These are phyloP conservation scores for Penicillium canariense DNA, from an alignment of 495 filamentous ascomycete species.

Conservation along the genomic window DNA sequence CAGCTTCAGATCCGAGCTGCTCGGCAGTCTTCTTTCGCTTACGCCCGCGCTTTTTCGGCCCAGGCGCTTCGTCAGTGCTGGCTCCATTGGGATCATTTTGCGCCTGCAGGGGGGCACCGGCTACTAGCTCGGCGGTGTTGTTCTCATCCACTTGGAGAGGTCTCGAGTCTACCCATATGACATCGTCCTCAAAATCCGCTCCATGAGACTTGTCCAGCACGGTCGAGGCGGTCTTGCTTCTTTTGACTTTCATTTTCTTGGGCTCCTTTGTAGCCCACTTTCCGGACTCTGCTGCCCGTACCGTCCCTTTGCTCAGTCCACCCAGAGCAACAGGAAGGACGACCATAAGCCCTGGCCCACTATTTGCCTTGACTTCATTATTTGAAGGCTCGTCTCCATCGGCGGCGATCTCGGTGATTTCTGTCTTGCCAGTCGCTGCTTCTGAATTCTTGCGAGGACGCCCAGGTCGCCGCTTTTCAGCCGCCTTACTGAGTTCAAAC, in stretches of 20 bases:
- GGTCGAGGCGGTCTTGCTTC: conserved; percentile 37
- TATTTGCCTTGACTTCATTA: conserved; percentile 1
- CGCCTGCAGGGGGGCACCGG: not conserved
- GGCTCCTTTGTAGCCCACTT: conserved; percentile 14
- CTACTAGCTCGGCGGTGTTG: not conserved
- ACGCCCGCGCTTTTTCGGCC: conserved; percentile 46
- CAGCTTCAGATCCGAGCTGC: conserved; percentile 3
- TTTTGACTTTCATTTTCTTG: conserved; percentile 42
- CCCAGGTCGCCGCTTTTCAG: conserved; percentile 26
- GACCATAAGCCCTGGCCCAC: not conserved
- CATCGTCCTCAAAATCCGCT: conserved; percentile 33
- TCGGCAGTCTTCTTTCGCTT: conserved; percentile 42
- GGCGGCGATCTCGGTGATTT: conserved; percentile 7
- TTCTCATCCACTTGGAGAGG: conserved; percentile 11
- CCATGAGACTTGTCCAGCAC: conserved; percentile 26
- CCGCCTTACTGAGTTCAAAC: conserved; percentile 3
- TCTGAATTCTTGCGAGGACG: conserved; percentile 19
- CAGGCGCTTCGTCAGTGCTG: conserved; percentile 8
- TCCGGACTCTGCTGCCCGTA: not conserved
- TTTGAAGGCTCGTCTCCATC: conserved; percentile 4
- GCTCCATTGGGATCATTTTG: not conserved
- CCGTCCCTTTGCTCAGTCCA: not conserved
- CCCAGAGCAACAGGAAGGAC: not conserved
- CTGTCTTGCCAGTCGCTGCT: not conserved
- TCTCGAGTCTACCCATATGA: conserved; percentile 40